Base-by-base conservation (phyloP, 169 alveolate genomes). In the Plasmodium billcollinsi region DNA sequence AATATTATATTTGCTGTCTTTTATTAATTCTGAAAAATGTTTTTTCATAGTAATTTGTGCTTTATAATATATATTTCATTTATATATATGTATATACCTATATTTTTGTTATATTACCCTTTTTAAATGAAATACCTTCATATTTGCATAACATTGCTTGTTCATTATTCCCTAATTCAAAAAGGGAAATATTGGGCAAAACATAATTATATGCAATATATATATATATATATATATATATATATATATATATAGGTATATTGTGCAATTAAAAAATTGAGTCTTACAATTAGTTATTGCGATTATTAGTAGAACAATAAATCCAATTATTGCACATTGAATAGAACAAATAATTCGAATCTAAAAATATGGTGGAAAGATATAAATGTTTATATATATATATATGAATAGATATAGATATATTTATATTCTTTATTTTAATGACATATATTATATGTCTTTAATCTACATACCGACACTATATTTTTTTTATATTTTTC, bases 51-150 rank as follows among this genome's bases (percentile, higher is more conserved):
- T 71, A 5, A 33, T 8, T 71, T 71, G 9, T 71, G 18, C 50
- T n/a, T 45, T 33, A 12, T 9, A 6, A 45, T 71, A 45, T 49
- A 21, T 18, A 49, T 72, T 72, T 50, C n/a, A 3, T 72, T 47
- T 56, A 5, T 14, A 20, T 47, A 24, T 78, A 65, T 78, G 39
- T 18, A 20, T 21, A 50, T 29, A 52, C 33, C 39, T 58, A 21
- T 61, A n/a, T 39, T 70, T 26, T 26, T 9, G 21, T 20, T 65
- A 59, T 61, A 26, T 49, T 65, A 78, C 89, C 67, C 67, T 78
- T 78, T 66, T 78, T 78, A 65, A 78, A 52, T 26, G 89, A 78
- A 52, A 78, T 66, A 15, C 78, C 89, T 20, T 78, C 76, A 78
- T 65, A 50, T 78, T 47, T 67, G 50, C 89, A 78, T 18, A 29